Evolutionary conservation across 371 early-diverging fungal species (phyloP).

Genomic region (Quaeritorhiza haematococci): DNA sequence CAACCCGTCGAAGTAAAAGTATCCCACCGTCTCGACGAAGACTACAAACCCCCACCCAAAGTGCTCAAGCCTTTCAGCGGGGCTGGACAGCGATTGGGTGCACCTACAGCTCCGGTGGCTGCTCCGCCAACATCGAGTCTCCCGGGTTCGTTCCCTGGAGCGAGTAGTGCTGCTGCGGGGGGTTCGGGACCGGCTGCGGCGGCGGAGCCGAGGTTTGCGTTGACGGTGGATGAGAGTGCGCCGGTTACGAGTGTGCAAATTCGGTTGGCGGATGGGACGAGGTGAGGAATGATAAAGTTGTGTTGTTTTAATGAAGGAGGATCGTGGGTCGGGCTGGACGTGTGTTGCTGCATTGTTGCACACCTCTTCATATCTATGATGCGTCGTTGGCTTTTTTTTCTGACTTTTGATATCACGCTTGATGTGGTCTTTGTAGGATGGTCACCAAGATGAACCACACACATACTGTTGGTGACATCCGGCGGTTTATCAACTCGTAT

Average conservation of each 20-base stretch:
- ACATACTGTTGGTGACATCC: constrained; percentile 83
- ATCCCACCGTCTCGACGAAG: constrained; percentile 73
- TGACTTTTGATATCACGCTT: not conserved
- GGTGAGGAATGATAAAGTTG: constrained; percentile 16
- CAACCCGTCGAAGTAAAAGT: constrained; percentile 91
- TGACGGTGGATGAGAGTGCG: constrained; percentile 64
- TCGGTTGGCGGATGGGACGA: constrained; percentile 84
- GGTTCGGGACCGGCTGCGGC: constrained; percentile 29
- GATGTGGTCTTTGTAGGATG: constrained; percentile 46
- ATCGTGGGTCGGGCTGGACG: too few species aligned
- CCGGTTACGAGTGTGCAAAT: constrained; percentile 87
- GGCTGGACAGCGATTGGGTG: constrained; percentile 73
- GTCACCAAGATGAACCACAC: constrained; percentile 84
- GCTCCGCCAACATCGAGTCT: constrained; percentile 37
- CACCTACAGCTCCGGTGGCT: constrained; percentile 24
- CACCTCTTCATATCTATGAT: not conserved
- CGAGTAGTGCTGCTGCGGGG: constrained; percentile 24
- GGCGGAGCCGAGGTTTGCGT: not conserved
- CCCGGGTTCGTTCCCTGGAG: constrained; percentile 18
- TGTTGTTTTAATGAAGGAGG: not conserved
- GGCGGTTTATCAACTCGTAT: constrained; percentile 63
- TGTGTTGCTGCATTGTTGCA: not conserved
- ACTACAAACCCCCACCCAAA: constrained; percentile 79
- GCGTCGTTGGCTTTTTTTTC: not conserved
- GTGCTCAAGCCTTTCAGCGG: constrained; percentile 68